These are phyloP conservation scores for Cardamine chenopodiifolia DNA, from an alignment of 345 rosid species.

Conservation along the genomic window DNA sequence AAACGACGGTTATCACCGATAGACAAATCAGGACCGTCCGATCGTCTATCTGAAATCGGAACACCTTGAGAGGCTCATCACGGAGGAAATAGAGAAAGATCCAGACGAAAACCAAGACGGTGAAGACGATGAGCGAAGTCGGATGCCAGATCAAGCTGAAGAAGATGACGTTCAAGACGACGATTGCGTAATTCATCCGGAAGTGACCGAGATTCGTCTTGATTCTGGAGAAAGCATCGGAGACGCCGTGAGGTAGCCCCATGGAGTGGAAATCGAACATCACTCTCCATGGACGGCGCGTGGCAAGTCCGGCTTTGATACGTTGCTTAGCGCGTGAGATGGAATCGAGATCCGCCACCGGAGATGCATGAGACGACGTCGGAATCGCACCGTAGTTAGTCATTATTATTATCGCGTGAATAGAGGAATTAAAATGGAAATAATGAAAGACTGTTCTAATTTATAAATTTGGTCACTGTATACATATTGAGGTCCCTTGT, in stretches of 20 bases:
- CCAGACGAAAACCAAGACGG: slow-evolving; percentile 66
- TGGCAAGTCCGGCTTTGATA: slow-evolving; percentile 58
- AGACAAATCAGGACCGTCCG: slow-evolving; percentile 51
- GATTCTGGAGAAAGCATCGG: slow-evolving; percentile 49
- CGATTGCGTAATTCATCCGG: slow-evolving; percentile 67
- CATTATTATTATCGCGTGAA: slow-evolving; percentile 42
- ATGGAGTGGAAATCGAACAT: slow-evolving; percentile 60
- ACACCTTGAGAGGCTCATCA: slow-evolving; percentile 65
- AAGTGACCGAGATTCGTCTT: slow-evolving; percentile 56
- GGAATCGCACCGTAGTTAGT: slow-evolving; percentile 82
- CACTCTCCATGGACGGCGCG: slow-evolving; percentile 69
- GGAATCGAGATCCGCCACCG: slow-evolving; percentile 48
- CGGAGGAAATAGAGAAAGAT: slow-evolving; percentile 73
- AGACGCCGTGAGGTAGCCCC: slow-evolving; percentile 45
- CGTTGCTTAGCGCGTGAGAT: slow-evolving; percentile 67
- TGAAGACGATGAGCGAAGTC: slow-evolving; percentile 69
- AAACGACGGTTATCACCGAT: slow-evolving; percentile 54
- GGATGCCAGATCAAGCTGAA: slow-evolving; percentile 72
- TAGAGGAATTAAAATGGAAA: not conserved
- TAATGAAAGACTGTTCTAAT: not conserved
- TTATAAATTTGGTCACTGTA: not conserved
- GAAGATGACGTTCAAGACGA: slow-evolving; percentile 59
- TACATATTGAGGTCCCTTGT: not conserved
- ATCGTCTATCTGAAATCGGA: slow-evolving; percentile 59
- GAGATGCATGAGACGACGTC: slow-evolving; percentile 55